These are phyloP conservation scores for Tylopilus sp. DNA, from an alignment of 1,284 basidiomycete genomes.

Conservation along the genomic window DNA sequence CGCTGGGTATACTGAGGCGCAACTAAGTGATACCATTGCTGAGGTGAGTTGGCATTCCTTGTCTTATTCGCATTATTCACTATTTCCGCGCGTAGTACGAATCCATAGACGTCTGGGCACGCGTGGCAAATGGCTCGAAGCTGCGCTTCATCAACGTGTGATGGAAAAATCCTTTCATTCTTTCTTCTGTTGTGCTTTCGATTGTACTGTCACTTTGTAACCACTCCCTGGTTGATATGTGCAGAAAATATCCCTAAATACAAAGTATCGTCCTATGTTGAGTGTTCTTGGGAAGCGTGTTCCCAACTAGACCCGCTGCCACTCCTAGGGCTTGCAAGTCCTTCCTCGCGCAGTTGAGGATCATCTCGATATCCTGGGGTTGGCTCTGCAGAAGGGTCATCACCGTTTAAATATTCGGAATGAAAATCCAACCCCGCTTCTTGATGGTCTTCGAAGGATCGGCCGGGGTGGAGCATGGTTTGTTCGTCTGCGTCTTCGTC, in stretches of 20 bases:
- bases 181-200: constrained; percentile 2
- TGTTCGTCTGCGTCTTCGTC: constrained; percentile 69
- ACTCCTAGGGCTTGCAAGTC: constrained; percentile 39
- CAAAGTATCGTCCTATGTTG: constrained; percentile 10
- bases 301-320: constrained; percentile 67
- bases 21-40: constrained; percentile 78
- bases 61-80: constrained; percentile 8
- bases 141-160: constrained; percentile 50
- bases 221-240: constrained; percentile 12
- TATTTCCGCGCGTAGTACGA: constrained; percentile 60
- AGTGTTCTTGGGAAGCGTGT: constrained; percentile 49
- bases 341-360: constrained; percentile 37
- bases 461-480: constrained; percentile 44
- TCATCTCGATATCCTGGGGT: constrained; percentile 56
- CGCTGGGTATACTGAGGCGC: constrained; percentile 85
- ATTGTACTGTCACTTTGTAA: constrained; percentile 6
- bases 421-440: constrained; percentile 45
- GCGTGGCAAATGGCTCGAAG: constrained; percentile 73
- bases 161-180: not conserved
- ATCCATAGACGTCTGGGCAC: constrained; percentile 68
- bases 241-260: constrained; percentile 19
- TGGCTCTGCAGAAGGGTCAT: constrained; percentile 43
- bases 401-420: constrained; percentile 63
- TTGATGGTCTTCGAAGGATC: constrained; percentile 20
- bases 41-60: constrained; percentile 50